phyloP scores from a whole-genome alignment of 1,139 yeast genomes.

The Saccharomyces hybrid region DNA sequence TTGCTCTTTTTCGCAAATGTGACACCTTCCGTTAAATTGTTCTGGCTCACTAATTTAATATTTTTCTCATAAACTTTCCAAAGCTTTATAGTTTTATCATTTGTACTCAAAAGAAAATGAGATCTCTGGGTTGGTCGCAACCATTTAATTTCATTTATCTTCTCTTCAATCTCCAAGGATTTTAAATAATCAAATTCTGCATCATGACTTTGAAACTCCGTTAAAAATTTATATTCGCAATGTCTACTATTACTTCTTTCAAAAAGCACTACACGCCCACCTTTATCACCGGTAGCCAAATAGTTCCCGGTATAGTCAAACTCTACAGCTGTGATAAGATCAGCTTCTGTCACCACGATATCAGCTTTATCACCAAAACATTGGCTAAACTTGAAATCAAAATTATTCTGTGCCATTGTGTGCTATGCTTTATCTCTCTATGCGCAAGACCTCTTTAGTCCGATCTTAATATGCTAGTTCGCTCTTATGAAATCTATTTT shows the following conservation, averaged over 20 bases:
- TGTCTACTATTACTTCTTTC: conserved; percentile 68
- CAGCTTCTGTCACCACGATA: conserved; percentile 95
- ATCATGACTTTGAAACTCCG: conserved; percentile 97
- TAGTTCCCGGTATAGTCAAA: conserved; percentile 93
- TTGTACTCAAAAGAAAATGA: conserved; percentile 81
- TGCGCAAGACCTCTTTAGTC: background rate
- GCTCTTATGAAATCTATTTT: background rate
- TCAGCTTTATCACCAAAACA: conserved; percentile 99
- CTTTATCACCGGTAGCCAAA: conserved; percentile 96
- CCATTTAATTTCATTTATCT: conserved; percentile 97
- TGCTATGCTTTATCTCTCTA: conserved; percentile 1
- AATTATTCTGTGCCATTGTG: conserved; percentile 21
- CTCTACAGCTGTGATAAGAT: conserved; percentile 94
- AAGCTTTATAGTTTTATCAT: conserved; percentile 93
- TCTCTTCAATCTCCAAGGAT: conserved; percentile 94
- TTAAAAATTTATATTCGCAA: conserved; percentile 91
- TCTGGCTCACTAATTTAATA: conserved; percentile 85
- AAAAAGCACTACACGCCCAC: conserved; percentile 94
- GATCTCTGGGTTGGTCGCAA: conserved; percentile 81
- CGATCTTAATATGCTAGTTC: background rate
- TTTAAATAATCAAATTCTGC: conserved; percentile 97
- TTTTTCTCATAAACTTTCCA: conserved; percentile 95
- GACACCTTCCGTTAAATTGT: conserved; percentile 45
- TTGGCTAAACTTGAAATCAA: conserved; percentile 58
- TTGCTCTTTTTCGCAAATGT: conserved; percentile 7